These are phyloP conservation scores for Elsinoe perseae DNA, from an alignment of 2,329 filamentous ascomycete species.

Conservation along the genomic window DNA sequence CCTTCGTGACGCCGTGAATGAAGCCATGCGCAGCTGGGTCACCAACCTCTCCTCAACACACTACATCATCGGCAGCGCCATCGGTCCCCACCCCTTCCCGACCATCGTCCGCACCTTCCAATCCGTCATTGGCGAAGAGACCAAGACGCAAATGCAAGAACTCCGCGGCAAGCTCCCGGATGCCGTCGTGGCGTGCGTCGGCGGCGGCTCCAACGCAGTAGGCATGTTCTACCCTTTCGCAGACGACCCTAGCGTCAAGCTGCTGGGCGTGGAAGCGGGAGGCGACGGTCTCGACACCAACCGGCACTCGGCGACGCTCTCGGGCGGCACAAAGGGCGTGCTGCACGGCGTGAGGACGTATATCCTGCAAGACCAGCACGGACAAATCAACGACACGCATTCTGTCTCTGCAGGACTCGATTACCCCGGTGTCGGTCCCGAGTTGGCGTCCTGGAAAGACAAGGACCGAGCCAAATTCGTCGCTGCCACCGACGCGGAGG, in stretches of 20 bases:
- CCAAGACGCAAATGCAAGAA: constrained; percentile 81
- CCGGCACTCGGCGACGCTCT: constrained; percentile 80
- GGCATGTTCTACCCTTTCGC: constrained; percentile 99
- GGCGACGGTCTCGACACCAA: constrained; percentile 83
- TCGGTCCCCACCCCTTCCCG: constrained; percentile 95
- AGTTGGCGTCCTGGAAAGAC: constrained; percentile 90
- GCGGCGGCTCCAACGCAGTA: constrained; percentile 86
- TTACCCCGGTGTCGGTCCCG: constrained; percentile 93
- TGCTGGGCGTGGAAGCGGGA: constrained; percentile 89
- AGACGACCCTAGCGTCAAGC: constrained; percentile 73
- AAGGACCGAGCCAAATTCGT: constrained; percentile 77
- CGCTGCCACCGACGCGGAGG: constrained; percentile 83
- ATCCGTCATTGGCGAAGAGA: constrained; percentile 90
- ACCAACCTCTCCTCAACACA: constrained; percentile 87
- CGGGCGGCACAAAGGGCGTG: constrained; percentile 81
- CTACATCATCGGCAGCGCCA: constrained; percentile 96
- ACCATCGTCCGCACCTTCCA: constrained; percentile 97
- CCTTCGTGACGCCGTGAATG: constrained; percentile 67
- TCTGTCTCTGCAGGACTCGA: constrained; percentile 94
- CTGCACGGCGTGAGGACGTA: constrained; percentile 95
- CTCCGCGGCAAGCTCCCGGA: constrained; percentile 85
- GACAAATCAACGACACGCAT: constrained; percentile 91
- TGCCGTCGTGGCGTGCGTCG: constrained; percentile 92
- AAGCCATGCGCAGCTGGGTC: constrained; percentile 90
- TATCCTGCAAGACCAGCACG: constrained; percentile 83